Percentiles rank a stretch among this genome's conserved stretches.
phyloP scores from a whole-genome alignment of 805 yeast species.

The Cyberlindnera samutprakarnensis region DNA sequence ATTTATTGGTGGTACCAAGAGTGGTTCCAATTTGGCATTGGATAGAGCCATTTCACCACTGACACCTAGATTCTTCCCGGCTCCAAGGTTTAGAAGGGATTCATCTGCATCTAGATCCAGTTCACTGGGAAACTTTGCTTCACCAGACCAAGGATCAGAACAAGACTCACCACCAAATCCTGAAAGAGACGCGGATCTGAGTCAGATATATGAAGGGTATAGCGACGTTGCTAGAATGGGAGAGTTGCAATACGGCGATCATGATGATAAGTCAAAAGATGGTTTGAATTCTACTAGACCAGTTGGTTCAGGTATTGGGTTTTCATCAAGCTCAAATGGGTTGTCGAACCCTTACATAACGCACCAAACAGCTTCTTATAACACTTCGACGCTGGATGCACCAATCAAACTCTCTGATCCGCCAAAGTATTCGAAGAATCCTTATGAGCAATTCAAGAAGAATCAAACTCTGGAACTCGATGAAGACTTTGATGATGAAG shows the following conservation, averaged over 20 bases:
- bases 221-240: constrained; percentile 19
- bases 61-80: constrained; percentile 31
- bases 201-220: constrained; percentile 26
- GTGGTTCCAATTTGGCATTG: constrained; percentile 9
- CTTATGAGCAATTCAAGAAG: constrained; percentile 6
- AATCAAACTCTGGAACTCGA: constrained; percentile 11
- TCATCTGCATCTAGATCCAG: constrained; percentile 17
- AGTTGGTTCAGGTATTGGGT: constrained; percentile 11
- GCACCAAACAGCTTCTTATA: not conserved
- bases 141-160: constrained; percentile 11
- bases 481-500: constrained; percentile 23
- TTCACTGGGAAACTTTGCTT: constrained; percentile 10
- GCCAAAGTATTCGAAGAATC: not conserved
- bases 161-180: constrained; percentile 9
- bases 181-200: constrained; percentile 23
- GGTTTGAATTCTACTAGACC: not conserved
- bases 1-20: constrained; percentile 18
- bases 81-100: constrained; percentile 24
- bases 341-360: constrained; percentile 11
- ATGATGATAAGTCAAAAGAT: not conserved
- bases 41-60: constrained; percentile 25
- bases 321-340: constrained; percentile 4
- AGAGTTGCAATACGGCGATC: not conserved
- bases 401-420: not conserved
- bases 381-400: not conserved